Conservation (phyloP, 768 basidiomycete genomes). For the Hypholoma fasciculare region DNA sequence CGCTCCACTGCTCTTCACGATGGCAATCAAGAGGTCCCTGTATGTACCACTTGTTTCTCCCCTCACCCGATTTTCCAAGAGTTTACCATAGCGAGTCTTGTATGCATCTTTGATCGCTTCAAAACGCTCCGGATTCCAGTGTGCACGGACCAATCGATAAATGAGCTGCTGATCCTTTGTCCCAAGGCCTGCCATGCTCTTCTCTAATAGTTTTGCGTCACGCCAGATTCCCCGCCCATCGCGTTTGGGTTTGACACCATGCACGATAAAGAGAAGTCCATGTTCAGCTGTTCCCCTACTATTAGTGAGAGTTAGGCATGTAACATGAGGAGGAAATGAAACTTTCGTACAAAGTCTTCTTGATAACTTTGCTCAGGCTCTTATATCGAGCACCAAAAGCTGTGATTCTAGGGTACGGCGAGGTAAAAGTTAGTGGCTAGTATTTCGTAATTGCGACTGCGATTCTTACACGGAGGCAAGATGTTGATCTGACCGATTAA, state of each 20-base stretch:
- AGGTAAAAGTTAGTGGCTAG: neutral
- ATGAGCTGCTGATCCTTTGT: slow-evolving; percentile 48
- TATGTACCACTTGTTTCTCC: slow-evolving; percentile 58
- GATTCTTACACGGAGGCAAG: slow-evolving; percentile 35
- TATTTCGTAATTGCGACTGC: neutral
- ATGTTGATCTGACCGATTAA: slow-evolving; percentile 48
- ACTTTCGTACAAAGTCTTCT: slow-evolving; percentile 37
- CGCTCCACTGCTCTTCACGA: slow-evolving; percentile 20
- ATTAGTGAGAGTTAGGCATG: neutral
- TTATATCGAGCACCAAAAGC: slow-evolving; percentile 31
- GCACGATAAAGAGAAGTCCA: slow-evolving; percentile 46
- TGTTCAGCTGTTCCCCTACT: slow-evolving; percentile 44
- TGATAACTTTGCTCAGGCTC: slow-evolving; percentile 37
- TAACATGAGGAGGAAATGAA: neutral
- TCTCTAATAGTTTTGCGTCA: slow-evolving; percentile 54
- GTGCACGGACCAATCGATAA: slow-evolving; percentile 44
- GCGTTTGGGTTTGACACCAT: slow-evolving; percentile 42
- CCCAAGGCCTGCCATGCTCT: slow-evolving; percentile 52
- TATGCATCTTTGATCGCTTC: slow-evolving; percentile 49
- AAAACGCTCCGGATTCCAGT: slow-evolving; percentile 52
- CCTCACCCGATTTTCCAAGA: slow-evolving; percentile 39
- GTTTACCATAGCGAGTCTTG: slow-evolving; percentile 39
- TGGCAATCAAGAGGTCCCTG: slow-evolving; percentile 31
- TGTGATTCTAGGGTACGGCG: slow-evolving; percentile 21
- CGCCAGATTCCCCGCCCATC: slow-evolving; percentile 48